Base-by-base conservation (phyloP, 148 eudicot species). In the Oxyria digyna region DNA sequence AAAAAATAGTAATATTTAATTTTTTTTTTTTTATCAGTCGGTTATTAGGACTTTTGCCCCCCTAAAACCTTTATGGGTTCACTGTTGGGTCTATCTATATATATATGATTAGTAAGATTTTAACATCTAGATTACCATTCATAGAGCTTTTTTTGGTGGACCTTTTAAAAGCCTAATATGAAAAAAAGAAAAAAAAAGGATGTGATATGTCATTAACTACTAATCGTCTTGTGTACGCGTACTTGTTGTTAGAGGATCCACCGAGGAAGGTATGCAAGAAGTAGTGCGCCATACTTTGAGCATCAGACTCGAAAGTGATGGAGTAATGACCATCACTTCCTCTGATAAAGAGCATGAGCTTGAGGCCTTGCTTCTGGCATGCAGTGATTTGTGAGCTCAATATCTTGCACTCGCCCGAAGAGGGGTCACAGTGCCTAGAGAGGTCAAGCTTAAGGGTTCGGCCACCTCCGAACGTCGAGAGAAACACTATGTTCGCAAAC, bases 251-350 rank as follows among this genome's bases (percentile, higher is more conserved):
- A 0, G 76, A 63, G 11, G 24, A 57, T 0, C 80, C 80, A 6
- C 70, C 80, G 18, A 77, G 70, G 38, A 26, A 77, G 15, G 65
- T 27, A 29, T 77, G 17, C 67, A 73, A 73, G 13, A 77, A 15
- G 45, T 77, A 73, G 18, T 73, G 59, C 9, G 67, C 80, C 0
- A 77, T 54, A 1, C 15, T 4, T 14, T 26, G 48, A 8, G 76
- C 80, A 46, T 73, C 80, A 3, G 38, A 67, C 0, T 59, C 21
- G 2, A 59, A 73, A 11, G 67, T 6, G 0, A 77, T 57, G 20
- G 76, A 4, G 59, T 77, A 77, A 13, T 33, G 35, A 14, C 40
- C 74, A 0, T 1, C 23, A 3, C 71, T 68, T 0, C 76, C 76
- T 8, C 77, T 71, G 26, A 78, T 70, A 41, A 74, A 78, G 70